phyloP scores from a whole-genome alignment of 2,329 filamentous ascomycete species.

The Penicillium sp. region DNA sequence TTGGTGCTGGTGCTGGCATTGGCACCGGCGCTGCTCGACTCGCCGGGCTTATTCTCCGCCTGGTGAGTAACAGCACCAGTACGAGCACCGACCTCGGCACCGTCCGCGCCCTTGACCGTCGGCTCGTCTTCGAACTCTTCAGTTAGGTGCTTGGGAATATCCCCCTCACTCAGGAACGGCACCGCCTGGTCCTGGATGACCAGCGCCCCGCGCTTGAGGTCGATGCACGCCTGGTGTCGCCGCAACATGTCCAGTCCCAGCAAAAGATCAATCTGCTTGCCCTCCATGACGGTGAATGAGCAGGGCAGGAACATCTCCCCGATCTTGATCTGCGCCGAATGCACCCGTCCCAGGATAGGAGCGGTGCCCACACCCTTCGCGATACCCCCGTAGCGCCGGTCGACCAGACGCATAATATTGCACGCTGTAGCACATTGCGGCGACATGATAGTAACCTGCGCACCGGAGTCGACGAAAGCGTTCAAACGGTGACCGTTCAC shows the following conservation, averaged over 20 bases:
- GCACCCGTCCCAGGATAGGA: slow-evolving; percentile 87
- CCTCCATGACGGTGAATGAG: slow-evolving; percentile 99
- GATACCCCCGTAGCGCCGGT: slow-evolving; percentile 84
- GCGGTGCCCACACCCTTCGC: slow-evolving; percentile 92
- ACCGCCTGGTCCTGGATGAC: slow-evolving; percentile 86
- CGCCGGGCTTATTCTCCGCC: slow-evolving; percentile 16
- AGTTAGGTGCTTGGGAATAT: slow-evolving; percentile 76
- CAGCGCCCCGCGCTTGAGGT: slow-evolving; percentile 76
- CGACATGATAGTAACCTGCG: slow-evolving; percentile 98
- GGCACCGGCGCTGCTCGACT: slow-evolving; percentile 10
- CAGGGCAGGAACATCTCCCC: slow-evolving; percentile 81
- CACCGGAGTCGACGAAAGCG: slow-evolving; percentile 93
- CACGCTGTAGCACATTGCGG: slow-evolving; percentile 85
- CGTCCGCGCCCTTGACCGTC: slow-evolving; percentile 75
- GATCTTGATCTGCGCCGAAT: slow-evolving; percentile 91
- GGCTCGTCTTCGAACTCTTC: slow-evolving; percentile 75
- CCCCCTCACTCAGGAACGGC: slow-evolving; percentile 82
- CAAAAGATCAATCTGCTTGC: slow-evolving; percentile 89
- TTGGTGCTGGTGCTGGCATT: slow-evolving; percentile 9
- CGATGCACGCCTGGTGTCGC: slow-evolving; percentile 87
- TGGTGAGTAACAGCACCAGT: slow-evolving; percentile 60
- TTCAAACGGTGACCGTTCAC: slow-evolving; percentile 91
- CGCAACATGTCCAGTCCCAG: slow-evolving; percentile 96
- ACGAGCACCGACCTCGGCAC: slow-evolving; percentile 79
- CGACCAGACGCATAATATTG: slow-evolving; percentile 92